A percentile compares a stretch with the other conserved stretches of the same genome.
phyloP scores from a whole-genome alignment of 1,139 yeast genomes.

The Hansenula sp. region DNA sequence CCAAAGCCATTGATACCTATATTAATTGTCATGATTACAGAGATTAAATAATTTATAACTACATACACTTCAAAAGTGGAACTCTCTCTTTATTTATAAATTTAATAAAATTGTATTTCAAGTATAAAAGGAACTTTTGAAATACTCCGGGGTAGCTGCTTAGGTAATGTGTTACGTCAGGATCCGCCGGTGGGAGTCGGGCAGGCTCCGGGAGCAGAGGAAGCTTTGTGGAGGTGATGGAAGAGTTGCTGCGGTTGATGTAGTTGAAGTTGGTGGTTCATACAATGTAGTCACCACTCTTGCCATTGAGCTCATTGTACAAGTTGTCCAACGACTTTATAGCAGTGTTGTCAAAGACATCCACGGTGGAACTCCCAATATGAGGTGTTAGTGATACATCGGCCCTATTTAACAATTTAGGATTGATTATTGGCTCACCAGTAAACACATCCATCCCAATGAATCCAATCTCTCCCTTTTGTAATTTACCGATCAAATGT shows the following conservation, averaged over 20 bases:
- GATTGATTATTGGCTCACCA: conserved; percentile 63
- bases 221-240: no score
- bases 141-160: not conserved
- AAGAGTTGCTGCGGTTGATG: no score
- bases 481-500: conserved; percentile 53
- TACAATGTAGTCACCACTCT: conserved; percentile 31
- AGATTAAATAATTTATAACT: no score
- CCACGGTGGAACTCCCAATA: conserved; percentile 66
- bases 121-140: not conserved
- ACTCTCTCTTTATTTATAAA: not conserved
- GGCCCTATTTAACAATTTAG: conserved; percentile 44
- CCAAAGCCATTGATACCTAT: conserved; percentile 92
- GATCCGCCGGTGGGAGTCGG: no score
- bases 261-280: not conserved
- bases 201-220: no score
- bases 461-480: conserved; percentile 58
- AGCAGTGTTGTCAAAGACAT: conserved; percentile 46
- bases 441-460: conserved; percentile 83
- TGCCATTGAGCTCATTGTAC: conserved; percentile 33
- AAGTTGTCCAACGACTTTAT: conserved; percentile 44
- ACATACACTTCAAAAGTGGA: not conserved
- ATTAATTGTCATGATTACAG: conserved; percentile 15
- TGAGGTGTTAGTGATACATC: conserved; percentile 76
- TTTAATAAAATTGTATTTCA: not conserved
- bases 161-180: not conserved